These are phyloP conservation scores for Cnidoscolus chayamansa DNA, from an alignment of 441 rosid genomes.

Conservation along the genomic window DNA sequence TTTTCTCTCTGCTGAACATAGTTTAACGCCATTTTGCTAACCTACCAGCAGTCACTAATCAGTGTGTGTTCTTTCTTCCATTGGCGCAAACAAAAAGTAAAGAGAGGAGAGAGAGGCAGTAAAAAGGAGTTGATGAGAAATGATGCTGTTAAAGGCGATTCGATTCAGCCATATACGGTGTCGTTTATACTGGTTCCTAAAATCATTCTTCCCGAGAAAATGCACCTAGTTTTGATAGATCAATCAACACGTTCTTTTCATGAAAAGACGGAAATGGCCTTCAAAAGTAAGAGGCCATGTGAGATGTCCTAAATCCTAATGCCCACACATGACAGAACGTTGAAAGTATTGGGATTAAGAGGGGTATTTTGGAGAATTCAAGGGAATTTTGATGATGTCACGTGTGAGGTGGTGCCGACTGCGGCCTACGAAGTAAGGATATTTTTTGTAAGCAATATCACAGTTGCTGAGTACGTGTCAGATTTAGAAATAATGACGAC, in stretches of 20 bases:
- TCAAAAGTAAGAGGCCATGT: constrained; percentile 7
- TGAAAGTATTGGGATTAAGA: not conserved
- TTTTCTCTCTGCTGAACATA: not conserved
- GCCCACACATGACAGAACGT: not conserved
- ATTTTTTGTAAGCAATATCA: no score
- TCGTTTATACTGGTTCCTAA: no score
- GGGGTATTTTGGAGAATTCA: constrained; percentile 20
- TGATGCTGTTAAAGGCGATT: no score
- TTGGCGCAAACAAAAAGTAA: not conserved
- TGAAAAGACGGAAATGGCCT: constrained; percentile 29
- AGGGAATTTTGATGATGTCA: no score
- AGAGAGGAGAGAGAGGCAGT: no score
- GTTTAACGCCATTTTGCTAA: not conserved
- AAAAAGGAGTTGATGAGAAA: no score
- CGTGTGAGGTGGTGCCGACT: no score
- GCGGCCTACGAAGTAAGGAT: no score
- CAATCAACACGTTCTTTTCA: not conserved
- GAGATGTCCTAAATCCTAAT: not conserved
- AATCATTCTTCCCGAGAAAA: not conserved
- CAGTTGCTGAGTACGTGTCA: no score
- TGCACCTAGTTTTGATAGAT: constrained; percentile 12
- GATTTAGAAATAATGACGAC: no score
- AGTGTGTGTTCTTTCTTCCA: not conserved
- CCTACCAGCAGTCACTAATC: not conserved
- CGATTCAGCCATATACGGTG: no score